These are phyloP conservation scores for Pyrenophora seminiperda DNA, from an alignment of 2,329 filamentous ascomycete species.

Conservation along the genomic window DNA sequence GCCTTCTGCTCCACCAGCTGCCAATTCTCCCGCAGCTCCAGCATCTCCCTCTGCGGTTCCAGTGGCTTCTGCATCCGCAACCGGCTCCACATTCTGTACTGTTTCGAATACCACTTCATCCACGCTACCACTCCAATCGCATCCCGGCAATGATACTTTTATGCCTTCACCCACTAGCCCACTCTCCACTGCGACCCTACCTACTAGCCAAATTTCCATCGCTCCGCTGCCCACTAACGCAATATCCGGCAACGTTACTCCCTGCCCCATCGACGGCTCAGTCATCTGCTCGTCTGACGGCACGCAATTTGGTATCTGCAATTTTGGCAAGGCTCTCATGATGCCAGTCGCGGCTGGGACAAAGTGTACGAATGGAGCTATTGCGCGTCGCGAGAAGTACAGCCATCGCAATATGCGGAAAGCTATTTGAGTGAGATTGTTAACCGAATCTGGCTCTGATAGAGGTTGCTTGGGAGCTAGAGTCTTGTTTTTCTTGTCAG, in stretches of 20 bases:
- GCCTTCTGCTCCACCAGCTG: slow-evolving; percentile 4
- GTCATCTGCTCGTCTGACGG: slow-evolving; percentile 46
- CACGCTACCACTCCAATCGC: not conserved
- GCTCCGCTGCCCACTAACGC: slow-evolving; percentile 1
- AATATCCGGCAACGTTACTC: slow-evolving; percentile 7
- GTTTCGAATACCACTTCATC: slow-evolving; percentile 36
- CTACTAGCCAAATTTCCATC: not conserved
- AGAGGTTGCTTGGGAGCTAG: not conserved
- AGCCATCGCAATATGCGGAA: slow-evolving; percentile 13
- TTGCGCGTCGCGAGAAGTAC: slow-evolving; percentile 36
- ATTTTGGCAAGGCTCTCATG: slow-evolving; percentile 48
- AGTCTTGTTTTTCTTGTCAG: not conserved
- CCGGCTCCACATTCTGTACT: slow-evolving; percentile 27
- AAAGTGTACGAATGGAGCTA: slow-evolving; percentile 47
- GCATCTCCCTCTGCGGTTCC: slow-evolving; percentile 3
- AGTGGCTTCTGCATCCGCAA: slow-evolving; percentile 8
- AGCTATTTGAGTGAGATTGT: slow-evolving; percentile 5
- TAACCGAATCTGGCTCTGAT: too few species aligned
- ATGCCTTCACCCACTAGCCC: slow-evolving; percentile 4
- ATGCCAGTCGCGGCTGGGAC: slow-evolving; percentile 51
- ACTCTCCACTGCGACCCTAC: not conserved
- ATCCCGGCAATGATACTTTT: not conserved
- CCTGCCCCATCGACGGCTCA: slow-evolving; percentile 44
- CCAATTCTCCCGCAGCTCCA: not conserved
- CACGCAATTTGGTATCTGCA: slow-evolving; percentile 49